Conservation (phyloP, 768 basidiomycete species). For the Lactifluus hygrophoroides region DNA sequence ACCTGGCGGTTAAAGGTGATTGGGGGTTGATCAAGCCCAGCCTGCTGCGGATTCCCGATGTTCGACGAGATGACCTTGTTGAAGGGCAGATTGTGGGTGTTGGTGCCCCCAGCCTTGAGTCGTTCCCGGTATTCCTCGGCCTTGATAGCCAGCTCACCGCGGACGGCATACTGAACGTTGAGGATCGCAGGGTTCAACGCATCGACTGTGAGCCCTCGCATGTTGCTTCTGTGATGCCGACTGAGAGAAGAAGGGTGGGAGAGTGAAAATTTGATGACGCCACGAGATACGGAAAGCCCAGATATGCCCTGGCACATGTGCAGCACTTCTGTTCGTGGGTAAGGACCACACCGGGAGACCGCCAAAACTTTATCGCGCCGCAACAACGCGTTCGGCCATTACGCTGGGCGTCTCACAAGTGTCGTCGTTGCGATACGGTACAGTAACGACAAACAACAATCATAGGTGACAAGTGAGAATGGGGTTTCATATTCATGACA, state of each 20-base stretch:
- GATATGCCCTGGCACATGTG: background rate
- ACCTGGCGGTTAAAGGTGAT: slow-evolving; percentile 92
- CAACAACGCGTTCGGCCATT: too few relatives aligned
- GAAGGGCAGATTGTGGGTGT: slow-evolving; percentile 70
- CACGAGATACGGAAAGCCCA: background rate
- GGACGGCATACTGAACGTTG: slow-evolving; percentile 93
- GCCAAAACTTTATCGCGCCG: too few relatives aligned
- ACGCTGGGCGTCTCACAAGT: too few relatives aligned
- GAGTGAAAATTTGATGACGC: background rate
- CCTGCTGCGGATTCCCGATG: slow-evolving; percentile 97
- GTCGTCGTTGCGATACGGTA: too few relatives aligned
- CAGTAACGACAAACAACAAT: background rate
- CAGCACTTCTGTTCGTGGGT: background rate
- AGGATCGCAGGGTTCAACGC: slow-evolving; percentile 77
- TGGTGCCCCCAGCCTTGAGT: slow-evolving; percentile 49
- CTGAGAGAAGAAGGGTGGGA: background rate
- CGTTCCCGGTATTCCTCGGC: slow-evolving; percentile 73
- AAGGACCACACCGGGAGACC: background rate
- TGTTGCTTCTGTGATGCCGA: slow-evolving; percentile 4
- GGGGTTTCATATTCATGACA: background rate
- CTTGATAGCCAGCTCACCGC: slow-evolving; percentile 93
- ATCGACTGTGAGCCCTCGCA: slow-evolving; percentile 47
- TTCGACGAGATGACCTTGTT: slow-evolving; percentile 86
- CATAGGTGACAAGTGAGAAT: background rate
- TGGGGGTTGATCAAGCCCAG: slow-evolving; percentile 86